Conservation (phyloP, 306 rosid genomes). For the Dryas octopetala region DNA sequence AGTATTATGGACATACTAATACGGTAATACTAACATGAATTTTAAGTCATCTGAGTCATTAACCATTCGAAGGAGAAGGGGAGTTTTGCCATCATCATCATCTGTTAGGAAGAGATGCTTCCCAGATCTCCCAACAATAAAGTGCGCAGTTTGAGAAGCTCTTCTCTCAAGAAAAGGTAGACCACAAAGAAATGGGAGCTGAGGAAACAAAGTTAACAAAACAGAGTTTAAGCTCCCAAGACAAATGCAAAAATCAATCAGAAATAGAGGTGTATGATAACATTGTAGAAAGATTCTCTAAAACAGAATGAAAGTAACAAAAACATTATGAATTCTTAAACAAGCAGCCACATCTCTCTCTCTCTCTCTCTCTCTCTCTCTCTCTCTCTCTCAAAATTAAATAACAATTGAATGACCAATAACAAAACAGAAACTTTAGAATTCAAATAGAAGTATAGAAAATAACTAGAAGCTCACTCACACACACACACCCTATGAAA, state of each 20-base stretch:
- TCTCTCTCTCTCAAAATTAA: neutral
- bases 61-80: conserved; percentile 89
- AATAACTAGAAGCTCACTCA: neutral
- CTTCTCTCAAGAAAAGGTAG: conserved; percentile 91
- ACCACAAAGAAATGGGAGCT: conserved; percentile 93
- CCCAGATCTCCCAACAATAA: conserved; percentile 89
- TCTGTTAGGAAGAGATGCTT: conserved; percentile 94
- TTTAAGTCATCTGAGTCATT: conserved; percentile 72
- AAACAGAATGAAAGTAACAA: neutral
- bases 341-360: neutral
- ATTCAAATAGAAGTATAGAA: neutral
- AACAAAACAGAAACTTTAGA: neutral
- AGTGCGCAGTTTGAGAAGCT: conserved; percentile 90
- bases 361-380: no score
- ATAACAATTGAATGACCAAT: neutral
- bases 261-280: neutral
- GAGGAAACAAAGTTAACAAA: conserved; percentile 29
- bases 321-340: conserved; percentile 4
- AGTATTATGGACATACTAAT: conserved; percentile 9
- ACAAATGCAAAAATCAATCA: neutral
- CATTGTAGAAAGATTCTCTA: neutral
- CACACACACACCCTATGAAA: neutral
- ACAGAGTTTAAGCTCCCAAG: conserved; percentile 7
- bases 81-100: conserved; percentile 63
- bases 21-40: conserved; percentile 66